Conservation (phyloP, 2,329 filamentous ascomycete species). For the Colletotrichum sp. region DNA sequence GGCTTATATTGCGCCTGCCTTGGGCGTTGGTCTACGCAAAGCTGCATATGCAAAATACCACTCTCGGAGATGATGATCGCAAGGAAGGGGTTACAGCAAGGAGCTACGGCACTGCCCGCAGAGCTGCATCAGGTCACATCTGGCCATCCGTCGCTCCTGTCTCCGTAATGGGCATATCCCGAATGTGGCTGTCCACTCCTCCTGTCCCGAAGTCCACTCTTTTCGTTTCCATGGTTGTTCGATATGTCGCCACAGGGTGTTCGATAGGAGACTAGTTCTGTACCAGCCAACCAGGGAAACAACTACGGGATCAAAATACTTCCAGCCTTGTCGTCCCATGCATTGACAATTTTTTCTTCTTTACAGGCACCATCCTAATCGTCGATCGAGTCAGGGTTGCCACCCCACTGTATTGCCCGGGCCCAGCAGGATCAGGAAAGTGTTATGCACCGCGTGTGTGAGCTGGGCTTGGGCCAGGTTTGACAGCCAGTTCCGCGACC, state of each 20-base stretch:
- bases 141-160: neutral
- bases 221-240: neutral
- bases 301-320: neutral
- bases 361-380: neutral
- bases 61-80: slow-evolving; percentile 9
- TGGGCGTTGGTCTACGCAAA: neutral
- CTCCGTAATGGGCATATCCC: slow-evolving; percentile 3
- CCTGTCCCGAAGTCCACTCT: neutral
- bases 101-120: neutral
- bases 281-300: neutral
- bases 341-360: neutral
- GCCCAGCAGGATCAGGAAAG: neutral
- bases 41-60: slow-evolving; percentile 2
- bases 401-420: neutral
- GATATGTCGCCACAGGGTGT: neutral
- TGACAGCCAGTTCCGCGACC: neutral
- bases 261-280: neutral
- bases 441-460: neutral
- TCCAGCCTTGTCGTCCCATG: neutral
- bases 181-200: neutral
- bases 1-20: slow-evolving; percentile 8
- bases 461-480: neutral
- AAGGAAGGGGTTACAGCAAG: neutral
- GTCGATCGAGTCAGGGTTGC: slow-evolving; percentile 9
- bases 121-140: slow-evolving; percentile 12